Conservation (phyloP, 2,329 filamentous ascomycete species). For the Cytospora mali region DNA sequence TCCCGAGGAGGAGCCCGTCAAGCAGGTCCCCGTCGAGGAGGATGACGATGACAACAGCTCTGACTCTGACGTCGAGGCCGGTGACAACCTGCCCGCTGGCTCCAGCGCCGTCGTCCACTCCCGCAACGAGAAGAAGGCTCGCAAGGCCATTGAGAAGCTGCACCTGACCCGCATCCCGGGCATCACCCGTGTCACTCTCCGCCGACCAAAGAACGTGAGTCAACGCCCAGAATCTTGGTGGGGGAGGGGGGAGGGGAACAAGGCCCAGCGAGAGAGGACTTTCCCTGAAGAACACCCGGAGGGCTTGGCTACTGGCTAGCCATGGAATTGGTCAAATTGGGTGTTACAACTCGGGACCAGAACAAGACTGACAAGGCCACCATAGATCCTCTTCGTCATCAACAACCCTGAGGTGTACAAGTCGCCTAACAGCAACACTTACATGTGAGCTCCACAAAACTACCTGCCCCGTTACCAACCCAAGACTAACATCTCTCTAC, state of each 20-base stretch:
- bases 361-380: slow-evolving; percentile 17
- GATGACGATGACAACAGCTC: slow-evolving; percentile 71
- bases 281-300: background rate
- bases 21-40: slow-evolving; percentile 80
- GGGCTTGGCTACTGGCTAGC: background rate
- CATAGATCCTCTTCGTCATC: slow-evolving; percentile 97
- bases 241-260: background rate
- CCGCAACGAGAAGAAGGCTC: slow-evolving; percentile 99
- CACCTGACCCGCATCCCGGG: slow-evolving; percentile 94
- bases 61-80: slow-evolving; percentile 77
- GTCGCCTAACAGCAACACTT: slow-evolving; percentile 98
- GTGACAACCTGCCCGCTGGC: slow-evolving; percentile 72
- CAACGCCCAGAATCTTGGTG: background rate
- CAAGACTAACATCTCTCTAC: slow-evolving; percentile 30
- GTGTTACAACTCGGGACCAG: background rate
- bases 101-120: slow-evolving; percentile 91
- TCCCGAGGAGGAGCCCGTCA: slow-evolving; percentile 85
- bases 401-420: slow-evolving; percentile 99
- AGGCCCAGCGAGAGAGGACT: background rate
- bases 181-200: slow-evolving; percentile 96
- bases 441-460: slow-evolving; percentile 72
- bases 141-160: slow-evolving; percentile 98
- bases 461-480: background rate
- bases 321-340: background rate
- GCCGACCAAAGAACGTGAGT: slow-evolving; percentile 98